Evolutionary conservation across 805 yeast species (phyloP), one percentile per base, ranked within the genome.

Genomic region (Suhomyces faveliae): DNA sequence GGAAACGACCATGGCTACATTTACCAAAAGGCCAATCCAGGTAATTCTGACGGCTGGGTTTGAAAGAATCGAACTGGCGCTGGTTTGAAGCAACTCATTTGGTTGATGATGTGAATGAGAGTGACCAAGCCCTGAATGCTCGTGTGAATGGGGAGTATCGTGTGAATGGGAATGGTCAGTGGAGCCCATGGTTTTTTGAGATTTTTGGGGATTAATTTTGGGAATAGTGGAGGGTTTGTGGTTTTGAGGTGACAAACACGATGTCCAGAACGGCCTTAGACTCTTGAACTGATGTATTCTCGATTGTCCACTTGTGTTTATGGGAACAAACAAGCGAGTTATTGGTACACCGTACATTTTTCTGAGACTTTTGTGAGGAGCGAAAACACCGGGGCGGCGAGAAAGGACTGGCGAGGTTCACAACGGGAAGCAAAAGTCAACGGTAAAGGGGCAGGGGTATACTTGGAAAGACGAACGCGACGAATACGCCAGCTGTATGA

Each of bases 41-140:
- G 99, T 92, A 56, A 92, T 90, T 56, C 94, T 77, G 13, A 89
- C 96, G 10, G 96, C 97, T 2, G 96, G 96, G 61, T 89, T 88
- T 20, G 67, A 54, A 15, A 59, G 51, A 27, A 69, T 62, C 3
- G 70, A 64, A 23, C 52, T 48, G 10, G 61, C 48, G 20, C 54
- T 51, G 8, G 64, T 53, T 2, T 64, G 55, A 13, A 69, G 56
- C 42, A 79, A 62, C 48, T 77, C 76, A 48, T 74, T 64, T n/a
- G 78, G 73, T 47, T 70, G 76, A 40, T 74, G 74, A 57, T 77
- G 81, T 13, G 79, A 53, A 50, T 70, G 75, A n/a, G 63, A 52
- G 39, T 63, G 51, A 13, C 53, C 24, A 23, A 57, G 40, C 17
- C 58, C 48, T n/a, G 51, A 33, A 40, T 53, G 61, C 2, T 37